Conservation (phyloP, 139 green algal species). For the Chlamydomonas asymmetrica region DNA sequence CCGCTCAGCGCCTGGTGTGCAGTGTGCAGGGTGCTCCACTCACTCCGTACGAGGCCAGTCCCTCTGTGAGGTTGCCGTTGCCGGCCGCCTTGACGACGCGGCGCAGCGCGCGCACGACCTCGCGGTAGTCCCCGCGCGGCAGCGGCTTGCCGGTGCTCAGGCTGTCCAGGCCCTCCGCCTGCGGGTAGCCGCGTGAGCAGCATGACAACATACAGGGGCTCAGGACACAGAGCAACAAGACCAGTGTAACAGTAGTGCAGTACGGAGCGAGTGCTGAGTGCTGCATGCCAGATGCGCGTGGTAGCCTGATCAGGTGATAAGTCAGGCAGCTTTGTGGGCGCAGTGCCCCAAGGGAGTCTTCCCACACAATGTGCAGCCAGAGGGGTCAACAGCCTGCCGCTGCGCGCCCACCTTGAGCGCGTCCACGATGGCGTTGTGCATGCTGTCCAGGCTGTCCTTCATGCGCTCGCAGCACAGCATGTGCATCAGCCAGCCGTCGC, state of each 20-base stretch:
- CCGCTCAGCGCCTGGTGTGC: too few relatives aligned
- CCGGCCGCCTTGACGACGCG: slow-evolving; percentile 54
- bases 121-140: slow-evolving; percentile 45
- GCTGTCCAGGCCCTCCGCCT: slow-evolving; percentile 40
- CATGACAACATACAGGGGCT: neutral
- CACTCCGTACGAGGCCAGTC: too few relatives aligned
- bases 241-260: too few relatives aligned
- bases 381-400: too few relatives aligned
- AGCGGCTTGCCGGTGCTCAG: slow-evolving; percentile 31
- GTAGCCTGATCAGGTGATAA: too few relatives aligned
- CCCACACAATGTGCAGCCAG: too few relatives aligned
- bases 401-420: slow-evolving; percentile 43
- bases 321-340: too few relatives aligned
- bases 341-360: too few relatives aligned
- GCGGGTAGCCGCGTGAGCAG: neutral
- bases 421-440: slow-evolving; percentile 48
- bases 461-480: slow-evolving; percentile 42
- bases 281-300: too few relatives aligned
- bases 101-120: slow-evolving; percentile 36
- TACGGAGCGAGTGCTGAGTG: too few relatives aligned
- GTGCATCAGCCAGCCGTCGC: slow-evolving; percentile 56
- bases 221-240: too few relatives aligned
- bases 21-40: too few relatives aligned
- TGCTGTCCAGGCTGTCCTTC: slow-evolving; percentile 41
- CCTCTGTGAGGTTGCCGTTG: slow-evolving; percentile 40